Evolutionary conservation across 2,329 filamentous ascomycete species (phyloP), one percentile per base, ranked within the genome.

Genomic region (Colletotrichum liaoningense): DNA sequence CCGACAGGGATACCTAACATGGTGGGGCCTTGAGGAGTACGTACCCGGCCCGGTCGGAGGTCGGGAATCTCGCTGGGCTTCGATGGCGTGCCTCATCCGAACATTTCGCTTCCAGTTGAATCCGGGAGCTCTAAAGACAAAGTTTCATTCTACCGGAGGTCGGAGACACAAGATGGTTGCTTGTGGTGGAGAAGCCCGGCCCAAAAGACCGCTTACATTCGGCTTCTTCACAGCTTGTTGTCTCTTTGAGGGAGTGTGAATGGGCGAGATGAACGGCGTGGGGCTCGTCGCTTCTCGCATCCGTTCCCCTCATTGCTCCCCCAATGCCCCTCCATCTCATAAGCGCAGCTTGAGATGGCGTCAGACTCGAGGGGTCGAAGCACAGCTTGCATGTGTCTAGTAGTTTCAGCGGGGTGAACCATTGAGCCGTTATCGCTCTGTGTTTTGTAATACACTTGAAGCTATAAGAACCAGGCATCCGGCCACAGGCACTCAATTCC

Each of bases 341-440:
- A 42, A 70, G 33, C 55, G 69, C 70, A 62, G 30, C 67, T 71
- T 68, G 14, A 59, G 46, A 70, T 69, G 67, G 70, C 60, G 70
- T 73, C 70, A 60, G 60, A 60, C 24, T 60, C 57, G 52, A 38
- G 14, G 28, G 52, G 46, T 60, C 60, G 70, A 19, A 70, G 55
- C 70, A 65, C 60, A n/a, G 56, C 70, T 65, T 62, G 64, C 46
- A 56, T 56, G 69, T 65, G 60, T 42, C 38, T 42, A 19, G 38
- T 59, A 71, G 63, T 72, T 72, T 72, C 59, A 64, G 66, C 66
- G 66, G 62, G 56, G 60, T 54, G 67, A 46, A 35, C 24, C 28
- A 58, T 38, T 54, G 24, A 28, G 58, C 57, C 69, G 69, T 68
- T 68, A 63, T 69, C 52, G 69, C 64, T 69, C 42, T 22, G 42